These are phyloP conservation scores for Chalaropsis ovoidea DNA, from an alignment of 2,329 filamentous ascomycete genomes.

Conservation along the genomic window DNA sequence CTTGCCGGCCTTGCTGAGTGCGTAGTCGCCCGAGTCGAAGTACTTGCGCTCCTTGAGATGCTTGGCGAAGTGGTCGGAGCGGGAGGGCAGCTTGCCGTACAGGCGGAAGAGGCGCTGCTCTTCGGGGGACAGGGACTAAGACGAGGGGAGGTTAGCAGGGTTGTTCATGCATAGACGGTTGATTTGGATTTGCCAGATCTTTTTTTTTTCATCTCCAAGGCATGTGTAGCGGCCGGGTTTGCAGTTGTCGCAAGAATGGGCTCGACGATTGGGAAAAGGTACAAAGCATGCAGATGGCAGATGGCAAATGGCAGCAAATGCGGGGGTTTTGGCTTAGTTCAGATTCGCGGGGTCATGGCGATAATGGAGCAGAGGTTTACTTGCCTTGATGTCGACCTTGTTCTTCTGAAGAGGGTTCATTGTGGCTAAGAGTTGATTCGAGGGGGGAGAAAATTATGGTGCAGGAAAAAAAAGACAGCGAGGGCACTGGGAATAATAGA, in stretches of 20 bases:
- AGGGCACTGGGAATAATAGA: constrained; percentile 3
- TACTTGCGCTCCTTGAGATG: constrained; percentile 99
- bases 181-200: neutral
- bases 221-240: neutral
- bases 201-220: neutral
- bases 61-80: constrained; percentile 93
- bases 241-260: neutral
- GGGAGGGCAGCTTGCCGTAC: constrained; percentile 94
- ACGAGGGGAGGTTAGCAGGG: constrained; percentile 23
- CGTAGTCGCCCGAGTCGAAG: constrained; percentile 94
- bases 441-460: neutral
- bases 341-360: constrained; percentile 13
- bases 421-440: neutral
- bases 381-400: constrained; percentile 91
- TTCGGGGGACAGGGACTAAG: constrained; percentile 78
- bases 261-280: neutral
- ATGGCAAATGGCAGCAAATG: constrained; percentile 4
- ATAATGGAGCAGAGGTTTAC: constrained; percentile 46
- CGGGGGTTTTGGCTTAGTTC: constrained; percentile 10
- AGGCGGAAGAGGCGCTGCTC: constrained; percentile 94
- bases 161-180: constrained; percentile 2
- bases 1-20: constrained; percentile 94
- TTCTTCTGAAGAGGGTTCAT: constrained; percentile 99
- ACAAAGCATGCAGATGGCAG: neutral
- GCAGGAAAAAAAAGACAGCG: neutral